Conservation (phyloP, 768 basidiomycete species). For the Trametes maxima region DNA sequence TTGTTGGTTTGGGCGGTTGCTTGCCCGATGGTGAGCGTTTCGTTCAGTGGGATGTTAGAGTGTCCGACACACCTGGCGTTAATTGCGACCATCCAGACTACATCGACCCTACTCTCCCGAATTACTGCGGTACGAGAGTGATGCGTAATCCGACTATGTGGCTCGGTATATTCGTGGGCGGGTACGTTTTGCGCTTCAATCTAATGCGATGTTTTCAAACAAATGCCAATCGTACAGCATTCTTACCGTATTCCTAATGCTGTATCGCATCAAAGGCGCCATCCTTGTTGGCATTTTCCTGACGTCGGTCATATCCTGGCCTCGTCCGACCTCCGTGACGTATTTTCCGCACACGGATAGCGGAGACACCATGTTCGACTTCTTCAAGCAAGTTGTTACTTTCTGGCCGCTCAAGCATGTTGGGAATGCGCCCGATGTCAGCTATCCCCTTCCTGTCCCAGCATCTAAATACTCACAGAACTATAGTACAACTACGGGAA, state of each 20-base stretch:
- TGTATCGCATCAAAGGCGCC: conserved; percentile 83
- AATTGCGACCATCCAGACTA: conserved; percentile 55
- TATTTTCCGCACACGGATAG: conserved; percentile 72
- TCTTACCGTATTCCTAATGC: conserved; percentile 76
- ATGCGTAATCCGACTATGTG: conserved; percentile 79
- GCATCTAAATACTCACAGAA: not conserved
- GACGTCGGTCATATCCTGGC: conserved; percentile 87
- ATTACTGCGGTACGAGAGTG: conserved; percentile 65
- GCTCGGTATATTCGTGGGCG: conserved; percentile 86
- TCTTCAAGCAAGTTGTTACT: conserved; percentile 82
- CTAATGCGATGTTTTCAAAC: conserved; percentile 70
- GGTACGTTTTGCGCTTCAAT: conserved; percentile 45
- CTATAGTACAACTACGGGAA: conserved; percentile 44
- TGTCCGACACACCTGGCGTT: conserved; percentile 37
- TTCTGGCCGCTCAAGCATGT: conserved; percentile 65
- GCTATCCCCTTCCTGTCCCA: conserved; percentile 28
- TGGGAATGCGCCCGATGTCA: conserved; percentile 71
- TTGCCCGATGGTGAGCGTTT: conserved; percentile 42
- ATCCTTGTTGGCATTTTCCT: conserved; percentile 83
- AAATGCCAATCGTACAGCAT: no score
- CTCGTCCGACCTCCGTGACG: conserved; percentile 75
- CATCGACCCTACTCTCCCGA: conserved; percentile 55
- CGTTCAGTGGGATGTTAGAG: conserved; percentile 67
- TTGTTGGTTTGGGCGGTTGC: conserved; percentile 81
- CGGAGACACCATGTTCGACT: conserved; percentile 77